These are phyloP conservation scores for Alternaria metachromatica DNA, from an alignment of 2,329 filamentous ascomycete genomes.

Conservation along the genomic window DNA sequence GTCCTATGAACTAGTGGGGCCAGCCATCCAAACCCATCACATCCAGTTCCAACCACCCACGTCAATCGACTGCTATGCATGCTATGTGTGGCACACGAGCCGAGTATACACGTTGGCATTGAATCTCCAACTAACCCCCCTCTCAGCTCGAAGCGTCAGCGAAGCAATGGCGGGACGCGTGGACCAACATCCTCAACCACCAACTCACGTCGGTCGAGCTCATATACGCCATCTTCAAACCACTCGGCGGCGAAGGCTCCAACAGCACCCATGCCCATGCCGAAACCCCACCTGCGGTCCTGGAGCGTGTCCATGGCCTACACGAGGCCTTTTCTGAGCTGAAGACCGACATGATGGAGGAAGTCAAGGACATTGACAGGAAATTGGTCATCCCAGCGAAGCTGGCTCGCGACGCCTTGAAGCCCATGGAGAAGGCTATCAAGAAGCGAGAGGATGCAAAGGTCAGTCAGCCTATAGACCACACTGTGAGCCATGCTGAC, in stretches of 20 bases:
- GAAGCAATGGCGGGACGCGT: conserved; percentile 78
- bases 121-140: not conserved
- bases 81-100: not conserved
- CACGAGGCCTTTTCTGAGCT: conserved; percentile 73
- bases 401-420: conserved; percentile 71
- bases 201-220: conserved; percentile 72
- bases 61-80: not conserved
- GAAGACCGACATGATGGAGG: conserved; percentile 72
- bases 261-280: conserved; percentile 56
- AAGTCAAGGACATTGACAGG: conserved; percentile 73
- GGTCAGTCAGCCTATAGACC: conserved; percentile 41
- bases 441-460: conserved; percentile 85
- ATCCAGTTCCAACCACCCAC: not conserved
- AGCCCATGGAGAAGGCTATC: conserved; percentile 79
- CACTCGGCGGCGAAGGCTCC: conserved; percentile 71
- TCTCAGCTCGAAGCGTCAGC: conserved; percentile 75
- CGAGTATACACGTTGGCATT: not conserved
- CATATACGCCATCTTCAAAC: conserved; percentile 77
- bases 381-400: conserved; percentile 73
- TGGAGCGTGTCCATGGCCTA: conserved; percentile 70
- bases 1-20: conserved; percentile 28
- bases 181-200: conserved; percentile 73
- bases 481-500: conserved; percentile 11
- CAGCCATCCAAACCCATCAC: conserved; percentile 1
- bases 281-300: conserved; percentile 66